phyloP scores from a whole-genome alignment of 2,329 filamentous ascomycete genomes.

The Plectosphaerella plurivora region DNA sequence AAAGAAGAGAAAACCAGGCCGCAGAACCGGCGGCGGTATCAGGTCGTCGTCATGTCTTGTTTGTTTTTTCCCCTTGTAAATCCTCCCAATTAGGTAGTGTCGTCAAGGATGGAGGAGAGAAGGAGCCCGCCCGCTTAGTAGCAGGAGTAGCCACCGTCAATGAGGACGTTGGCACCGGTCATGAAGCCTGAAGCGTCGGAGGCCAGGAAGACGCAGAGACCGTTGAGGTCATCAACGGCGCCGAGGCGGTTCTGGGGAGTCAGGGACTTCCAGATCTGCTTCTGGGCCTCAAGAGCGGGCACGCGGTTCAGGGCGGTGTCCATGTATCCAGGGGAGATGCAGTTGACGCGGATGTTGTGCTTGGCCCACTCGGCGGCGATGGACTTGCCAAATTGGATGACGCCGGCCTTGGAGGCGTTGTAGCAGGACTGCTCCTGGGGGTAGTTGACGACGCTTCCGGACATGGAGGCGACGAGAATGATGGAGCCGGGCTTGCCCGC shows the following conservation, averaged over 20 bases:
- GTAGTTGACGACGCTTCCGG: slow-evolving; percentile 79
- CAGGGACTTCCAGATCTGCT: slow-evolving; percentile 73
- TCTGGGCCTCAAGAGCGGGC: slow-evolving; percentile 72
- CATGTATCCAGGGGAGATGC: slow-evolving; percentile 82
- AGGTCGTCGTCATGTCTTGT: no score
- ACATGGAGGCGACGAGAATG: slow-evolving; percentile 76
- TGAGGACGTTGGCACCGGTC: slow-evolving; percentile 71
- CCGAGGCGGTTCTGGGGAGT: slow-evolving; percentile 73
- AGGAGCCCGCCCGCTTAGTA: slow-evolving; percentile 33
- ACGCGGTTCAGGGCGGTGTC: slow-evolving; percentile 78
- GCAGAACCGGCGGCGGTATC: no score
- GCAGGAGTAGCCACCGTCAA: slow-evolving; percentile 66
- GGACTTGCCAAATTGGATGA: slow-evolving; percentile 74
- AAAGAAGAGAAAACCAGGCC: no score
- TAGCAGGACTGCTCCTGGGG: slow-evolving; percentile 80
- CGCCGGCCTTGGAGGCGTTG: slow-evolving; percentile 79
- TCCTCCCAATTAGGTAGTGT: no score
- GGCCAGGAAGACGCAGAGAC: slow-evolving; percentile 70
- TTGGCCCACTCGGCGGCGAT: slow-evolving; percentile 83
- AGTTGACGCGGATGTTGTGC: slow-evolving; percentile 76
- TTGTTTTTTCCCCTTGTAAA: no score
- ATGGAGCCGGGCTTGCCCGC: slow-evolving; percentile 67
- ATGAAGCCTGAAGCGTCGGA: slow-evolving; percentile 71
- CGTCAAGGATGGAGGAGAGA: no score
- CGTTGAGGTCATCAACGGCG: slow-evolving; percentile 71